These are phyloP conservation scores for Kodamaea arcana DNA, from an alignment of 1,139 yeast genomes.

Conservation along the genomic window DNA sequence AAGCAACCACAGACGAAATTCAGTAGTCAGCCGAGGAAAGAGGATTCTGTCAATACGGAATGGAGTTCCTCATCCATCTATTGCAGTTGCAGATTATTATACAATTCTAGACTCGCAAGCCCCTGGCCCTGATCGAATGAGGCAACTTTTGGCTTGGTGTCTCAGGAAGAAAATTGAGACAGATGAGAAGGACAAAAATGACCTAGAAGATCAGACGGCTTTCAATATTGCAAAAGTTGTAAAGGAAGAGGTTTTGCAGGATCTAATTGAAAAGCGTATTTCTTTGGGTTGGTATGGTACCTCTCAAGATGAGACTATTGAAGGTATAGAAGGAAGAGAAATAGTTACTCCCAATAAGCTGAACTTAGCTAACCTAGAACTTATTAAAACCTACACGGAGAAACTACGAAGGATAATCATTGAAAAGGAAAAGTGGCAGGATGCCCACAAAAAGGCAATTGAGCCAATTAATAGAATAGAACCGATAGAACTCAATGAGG, in stretches of 20 bases:
- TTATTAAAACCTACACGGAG: slow-evolving; percentile 19
- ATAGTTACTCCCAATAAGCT: slow-evolving; percentile 16
- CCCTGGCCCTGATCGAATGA: slow-evolving; percentile 73
- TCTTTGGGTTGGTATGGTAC: slow-evolving; percentile 62
- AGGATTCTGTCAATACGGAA: slow-evolving; percentile 73
- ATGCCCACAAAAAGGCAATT: slow-evolving; percentile 22
- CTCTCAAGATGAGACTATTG: slow-evolving; percentile 11
- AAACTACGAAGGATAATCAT: slow-evolving; percentile 40
- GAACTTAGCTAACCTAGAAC: slow-evolving; percentile 11
- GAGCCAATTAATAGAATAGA: slow-evolving; percentile 13
- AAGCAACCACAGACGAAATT: slow-evolving; percentile 41
- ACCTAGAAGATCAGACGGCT: slow-evolving; percentile 36
- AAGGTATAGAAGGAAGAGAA: slow-evolving; percentile 15
- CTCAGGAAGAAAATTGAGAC: slow-evolving; percentile 46
- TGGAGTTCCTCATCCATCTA: slow-evolving; percentile 69
- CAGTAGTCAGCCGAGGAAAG: slow-evolving; percentile 60
- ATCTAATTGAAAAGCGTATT: slow-evolving; percentile 54
- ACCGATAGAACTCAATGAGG: slow-evolving; percentile 3
- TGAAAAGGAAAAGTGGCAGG: slow-evolving; percentile 51
- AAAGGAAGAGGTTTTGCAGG: slow-evolving; percentile 60
- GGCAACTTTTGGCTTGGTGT: slow-evolving; percentile 70
- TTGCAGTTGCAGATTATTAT: slow-evolving; percentile 53
- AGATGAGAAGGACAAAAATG: slow-evolving; percentile 27
- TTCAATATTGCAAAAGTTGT: slow-evolving; percentile 58
- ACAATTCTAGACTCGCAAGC: slow-evolving; percentile 58